These are phyloP conservation scores for Penicillium olsonii DNA, from an alignment of 2,329 filamentous ascomycete species.

Conservation along the genomic window DNA sequence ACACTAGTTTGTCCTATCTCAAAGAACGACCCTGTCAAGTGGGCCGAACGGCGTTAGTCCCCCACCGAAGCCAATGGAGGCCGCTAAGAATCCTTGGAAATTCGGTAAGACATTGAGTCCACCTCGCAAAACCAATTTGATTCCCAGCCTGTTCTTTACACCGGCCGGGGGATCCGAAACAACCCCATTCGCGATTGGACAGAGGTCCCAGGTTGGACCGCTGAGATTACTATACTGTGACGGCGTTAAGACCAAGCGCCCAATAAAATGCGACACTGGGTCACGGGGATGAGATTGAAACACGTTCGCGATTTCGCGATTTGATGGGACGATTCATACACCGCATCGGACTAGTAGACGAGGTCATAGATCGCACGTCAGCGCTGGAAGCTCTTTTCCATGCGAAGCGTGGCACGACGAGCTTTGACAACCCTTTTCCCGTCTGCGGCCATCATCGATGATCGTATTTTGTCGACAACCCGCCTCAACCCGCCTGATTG, in stretches of 20 bases:
- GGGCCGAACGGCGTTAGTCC: constrained; percentile 21
- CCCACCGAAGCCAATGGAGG: constrained; percentile 28
- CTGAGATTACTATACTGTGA: background rate
- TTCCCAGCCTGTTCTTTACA: background rate
- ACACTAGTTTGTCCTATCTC: constrained; percentile 1
- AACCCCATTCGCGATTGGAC: background rate
- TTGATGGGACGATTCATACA: background rate
- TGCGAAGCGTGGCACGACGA: background rate
- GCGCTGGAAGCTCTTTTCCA: background rate
- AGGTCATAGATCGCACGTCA: constrained; percentile 2
- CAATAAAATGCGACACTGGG: background rate
- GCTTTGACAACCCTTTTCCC: constrained; percentile 1
- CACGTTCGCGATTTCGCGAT: background rate
- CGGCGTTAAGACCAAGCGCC: background rate
- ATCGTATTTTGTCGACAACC: constrained; percentile 14
- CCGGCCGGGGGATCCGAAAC: background rate
- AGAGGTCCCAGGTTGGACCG: background rate
- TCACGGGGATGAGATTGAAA: background rate
- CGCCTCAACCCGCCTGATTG: constrained; percentile 15
- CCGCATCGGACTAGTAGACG: background rate
- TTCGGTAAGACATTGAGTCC: constrained; percentile 15
- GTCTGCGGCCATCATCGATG: constrained; percentile 21
- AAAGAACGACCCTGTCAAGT: constrained; percentile 24
- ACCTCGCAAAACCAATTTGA: background rate
- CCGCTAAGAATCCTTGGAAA: constrained; percentile 25